A percentile compares a stretch with the other conserved stretches of the same genome.
Conservation (phyloP, 306 rosid species). For the Ammopiptanthus mongolicus region DNA sequence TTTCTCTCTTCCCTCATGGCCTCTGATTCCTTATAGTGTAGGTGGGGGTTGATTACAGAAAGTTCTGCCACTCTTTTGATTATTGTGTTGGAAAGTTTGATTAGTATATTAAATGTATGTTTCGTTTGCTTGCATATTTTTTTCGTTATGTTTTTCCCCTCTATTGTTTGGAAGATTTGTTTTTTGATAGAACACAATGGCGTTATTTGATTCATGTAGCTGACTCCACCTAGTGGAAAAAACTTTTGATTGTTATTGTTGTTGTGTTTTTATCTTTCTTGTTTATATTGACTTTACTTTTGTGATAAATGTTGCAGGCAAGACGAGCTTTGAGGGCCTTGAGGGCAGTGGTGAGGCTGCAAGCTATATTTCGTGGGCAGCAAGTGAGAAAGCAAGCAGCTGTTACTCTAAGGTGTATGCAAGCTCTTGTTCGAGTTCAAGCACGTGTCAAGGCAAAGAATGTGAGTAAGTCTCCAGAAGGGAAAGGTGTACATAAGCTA, state of each 20-base stretch:
- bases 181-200: too few relatives aligned
- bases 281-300: not conserved
- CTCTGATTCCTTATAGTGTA: too few relatives aligned
- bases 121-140: not conserved
- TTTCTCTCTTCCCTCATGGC: too few relatives aligned
- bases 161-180: too few relatives aligned
- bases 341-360: constrained; percentile 85
- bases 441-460: constrained; percentile 53
- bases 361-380: constrained; percentile 84
- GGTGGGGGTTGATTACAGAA: not conserved
- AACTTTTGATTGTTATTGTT: too few relatives aligned
- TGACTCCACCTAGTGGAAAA: too few relatives aligned
- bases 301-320: constrained; percentile 44
- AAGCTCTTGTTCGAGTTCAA: constrained; percentile 88
- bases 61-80: not conserved
- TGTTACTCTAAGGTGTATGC: constrained; percentile 87
- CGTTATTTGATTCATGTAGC: too few relatives aligned
- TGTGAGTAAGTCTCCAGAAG: constrained; percentile 36
- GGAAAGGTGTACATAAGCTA: constrained; percentile 24
- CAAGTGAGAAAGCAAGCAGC: constrained; percentile 88
- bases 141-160: not conserved
- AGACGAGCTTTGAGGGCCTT: constrained; percentile 78
- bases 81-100: not conserved
- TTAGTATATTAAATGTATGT: not conserved
- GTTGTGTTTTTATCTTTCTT: not conserved